Evolutionary conservation across 495 filamentous ascomycete species (phyloP).

Genomic region (Tirmania nivea): DNA sequence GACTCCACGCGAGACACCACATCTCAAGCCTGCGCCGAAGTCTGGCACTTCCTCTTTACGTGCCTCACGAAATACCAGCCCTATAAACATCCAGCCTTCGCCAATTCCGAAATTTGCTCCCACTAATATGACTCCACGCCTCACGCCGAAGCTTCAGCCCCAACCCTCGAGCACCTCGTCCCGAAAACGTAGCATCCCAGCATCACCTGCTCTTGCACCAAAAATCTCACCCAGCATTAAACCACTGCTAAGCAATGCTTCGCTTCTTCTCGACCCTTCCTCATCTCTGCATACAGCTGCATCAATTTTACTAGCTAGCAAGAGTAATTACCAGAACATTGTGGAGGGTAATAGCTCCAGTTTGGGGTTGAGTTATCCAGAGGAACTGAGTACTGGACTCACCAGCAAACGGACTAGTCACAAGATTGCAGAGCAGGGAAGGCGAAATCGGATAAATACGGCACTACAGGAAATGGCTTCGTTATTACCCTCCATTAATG

Average conservation of each 20-base stretch:
- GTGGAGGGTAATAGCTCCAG: constrained; percentile 57
- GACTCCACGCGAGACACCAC: constrained; percentile 26
- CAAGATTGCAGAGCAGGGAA: constrained; percentile 92
- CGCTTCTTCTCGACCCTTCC: constrained; percentile 74
- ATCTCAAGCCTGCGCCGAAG: constrained; percentile 10
- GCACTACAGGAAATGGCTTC: constrained; percentile 79
- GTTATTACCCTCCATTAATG: constrained; percentile 37
- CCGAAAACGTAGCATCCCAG: not conserved
- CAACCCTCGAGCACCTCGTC: not conserved
- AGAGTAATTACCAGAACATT: constrained; percentile 96
- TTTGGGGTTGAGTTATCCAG: constrained; percentile 80
- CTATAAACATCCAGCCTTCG: not conserved
- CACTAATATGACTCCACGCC: not conserved
- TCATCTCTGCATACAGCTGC: constrained; percentile 56
- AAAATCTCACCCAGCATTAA: constrained; percentile 91
- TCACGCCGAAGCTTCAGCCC: not conserved
- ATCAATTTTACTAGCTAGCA: constrained; percentile 48
- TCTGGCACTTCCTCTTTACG: not conserved
- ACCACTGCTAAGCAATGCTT: constrained; percentile 56
- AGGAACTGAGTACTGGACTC: constrained; percentile 71
- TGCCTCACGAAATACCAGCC: not conserved
- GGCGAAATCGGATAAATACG: constrained; percentile 83
- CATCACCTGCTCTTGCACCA: constrained; percentile 54
- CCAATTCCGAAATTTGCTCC: not conserved
- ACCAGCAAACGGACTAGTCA: constrained; percentile 94